These are phyloP conservation scores for Clarkia xantiana DNA, from an alignment of 345 rosid species.

Conservation along the genomic window DNA sequence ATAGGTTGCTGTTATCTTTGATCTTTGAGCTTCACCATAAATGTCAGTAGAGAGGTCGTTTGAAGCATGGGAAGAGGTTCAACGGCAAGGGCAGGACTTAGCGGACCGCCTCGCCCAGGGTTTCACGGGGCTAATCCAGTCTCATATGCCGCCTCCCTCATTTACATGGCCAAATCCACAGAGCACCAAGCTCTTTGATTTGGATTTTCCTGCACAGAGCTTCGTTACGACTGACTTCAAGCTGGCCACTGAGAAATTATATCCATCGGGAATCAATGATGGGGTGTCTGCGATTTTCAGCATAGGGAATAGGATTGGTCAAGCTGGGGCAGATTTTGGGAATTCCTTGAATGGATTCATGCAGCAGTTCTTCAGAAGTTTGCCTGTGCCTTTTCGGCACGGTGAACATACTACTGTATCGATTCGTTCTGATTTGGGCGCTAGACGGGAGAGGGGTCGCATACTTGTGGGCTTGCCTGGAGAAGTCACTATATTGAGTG, in stretches of 20 bases:
- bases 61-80: constrained; percentile 97
- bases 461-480: constrained; percentile 15
- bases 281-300: constrained; percentile 66
- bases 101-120: constrained; percentile 88
- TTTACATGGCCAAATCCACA: constrained; percentile 59
- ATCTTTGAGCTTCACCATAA: not conserved
- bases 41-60: constrained; percentile 88
- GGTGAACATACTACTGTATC: constrained; percentile 29
- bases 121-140: constrained; percentile 64
- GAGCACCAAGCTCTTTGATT: constrained; percentile 46
- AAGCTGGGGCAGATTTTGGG: constrained; percentile 81
- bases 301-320: constrained; percentile 72
- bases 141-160: constrained; percentile 53
- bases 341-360: constrained; percentile 59
- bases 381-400: constrained; percentile 53
- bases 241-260: constrained; percentile 20
- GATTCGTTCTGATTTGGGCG: constrained; percentile 12
- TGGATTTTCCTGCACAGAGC: constrained; percentile 44
- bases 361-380: constrained; percentile 60
- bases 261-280: constrained; percentile 19
- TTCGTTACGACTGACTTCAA: constrained; percentile 33
- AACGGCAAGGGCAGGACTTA: constrained; percentile 80
- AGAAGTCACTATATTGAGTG: constrained; percentile 26
- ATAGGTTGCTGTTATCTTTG: not conserved
- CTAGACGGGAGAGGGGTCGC: constrained; percentile 16